These are phyloP conservation scores for Sporodiniella umbellata DNA, from an alignment of 371 early-diverging fungal genomes.

Conservation along the genomic window DNA sequence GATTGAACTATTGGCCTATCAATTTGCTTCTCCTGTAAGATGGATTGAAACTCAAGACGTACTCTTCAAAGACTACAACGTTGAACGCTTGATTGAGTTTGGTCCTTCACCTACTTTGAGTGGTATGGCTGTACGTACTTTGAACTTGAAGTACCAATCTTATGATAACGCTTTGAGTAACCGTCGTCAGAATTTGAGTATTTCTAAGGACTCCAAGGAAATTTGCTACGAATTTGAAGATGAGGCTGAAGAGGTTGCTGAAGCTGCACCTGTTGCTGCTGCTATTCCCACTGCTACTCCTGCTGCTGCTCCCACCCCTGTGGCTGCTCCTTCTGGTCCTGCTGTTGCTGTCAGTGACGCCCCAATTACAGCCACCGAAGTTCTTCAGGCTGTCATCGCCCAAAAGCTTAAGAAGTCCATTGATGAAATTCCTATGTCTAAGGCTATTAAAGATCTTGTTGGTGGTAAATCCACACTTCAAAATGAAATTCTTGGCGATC, in stretches of 20 bases:
- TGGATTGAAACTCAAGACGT: slow-evolving; percentile 98
- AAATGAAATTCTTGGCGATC: slow-evolving; percentile 95
- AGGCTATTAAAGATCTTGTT: slow-evolving; percentile 91
- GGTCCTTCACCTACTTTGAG: slow-evolving; percentile 89
- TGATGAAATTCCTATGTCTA: slow-evolving; percentile 69
- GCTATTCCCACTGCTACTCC: slow-evolving; percentile 53
- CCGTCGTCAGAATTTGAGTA: slow-evolving; percentile 85
- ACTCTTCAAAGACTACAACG: slow-evolving; percentile 75
- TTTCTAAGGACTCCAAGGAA: slow-evolving; percentile 85
- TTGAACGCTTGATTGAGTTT: slow-evolving; percentile 89
- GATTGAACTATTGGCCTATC: slow-evolving; percentile 92
- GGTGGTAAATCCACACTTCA: slow-evolving; percentile 96
- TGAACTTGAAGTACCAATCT: slow-evolving; percentile 95
- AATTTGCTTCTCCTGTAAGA: slow-evolving; percentile 91
- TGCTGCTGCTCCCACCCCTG: slow-evolving; percentile 40
- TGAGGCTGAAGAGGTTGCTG: slow-evolving; percentile 39
- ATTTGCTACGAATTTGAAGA: slow-evolving; percentile 90
- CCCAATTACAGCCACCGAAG: slow-evolving; percentile 74
- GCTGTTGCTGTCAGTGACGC: slow-evolving; percentile 58
- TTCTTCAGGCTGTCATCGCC: slow-evolving; percentile 81
- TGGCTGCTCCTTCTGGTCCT: slow-evolving; percentile 10
- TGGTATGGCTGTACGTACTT: slow-evolving; percentile 93
- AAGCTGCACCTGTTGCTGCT: slow-evolving; percentile 45
- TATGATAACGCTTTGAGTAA: slow-evolving; percentile 92
- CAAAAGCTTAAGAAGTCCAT: slow-evolving; percentile 89